Evolutionary conservation across 768 basidiomycete genomes (phyloP), one percentile per base, ranked within the genome.

Genomic region (Crucibulum laeve): DNA sequence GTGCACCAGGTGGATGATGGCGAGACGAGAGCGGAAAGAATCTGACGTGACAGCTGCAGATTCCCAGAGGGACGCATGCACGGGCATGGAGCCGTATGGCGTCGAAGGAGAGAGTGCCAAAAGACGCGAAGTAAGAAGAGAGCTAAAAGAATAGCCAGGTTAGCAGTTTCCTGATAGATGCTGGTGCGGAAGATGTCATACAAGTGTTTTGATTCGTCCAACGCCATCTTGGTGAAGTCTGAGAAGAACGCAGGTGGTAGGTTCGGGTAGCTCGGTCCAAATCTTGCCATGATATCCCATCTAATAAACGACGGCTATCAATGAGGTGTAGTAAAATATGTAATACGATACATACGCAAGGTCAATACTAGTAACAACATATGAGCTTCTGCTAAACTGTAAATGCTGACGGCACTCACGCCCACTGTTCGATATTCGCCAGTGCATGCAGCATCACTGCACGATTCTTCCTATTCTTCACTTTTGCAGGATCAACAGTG

Each of bases 391-490:
- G 40, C 34, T 4, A 30, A 40, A 26, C 18, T 30, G 28, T 11
- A 15, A 15, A 13, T 7, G 19, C 21, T 13, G 18, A n/a, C 15
- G 14, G 34, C 38, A 81, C 84, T 76, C 51, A 86, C 77, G 90
- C 90, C 85, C 87, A 92, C 59, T 89, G 88, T 53, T 91, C 88
- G 41, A 92, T 88, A 55, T 89, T 89, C 0, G 88, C 88, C 1
- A 91, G 62, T 1, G 88, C 85, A 60, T 90, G 89, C 5, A 91
- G 62, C 84, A 90, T 87, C 10, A 80, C 76, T 0, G 82, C 79
- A 19, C 82, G 64, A 48, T 77, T 87, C 61, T 80, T 82, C 35
- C 81, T 64, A 45, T 68, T 80, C 34, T 70, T 73, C 13, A 82
- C 69, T 51, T 84, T 80, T 0, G 65, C 71, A 0, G 82, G 80